phyloP scores from a whole-genome alignment of 2,329 filamentous ascomycete species.

The Ustulina deusta region DNA sequence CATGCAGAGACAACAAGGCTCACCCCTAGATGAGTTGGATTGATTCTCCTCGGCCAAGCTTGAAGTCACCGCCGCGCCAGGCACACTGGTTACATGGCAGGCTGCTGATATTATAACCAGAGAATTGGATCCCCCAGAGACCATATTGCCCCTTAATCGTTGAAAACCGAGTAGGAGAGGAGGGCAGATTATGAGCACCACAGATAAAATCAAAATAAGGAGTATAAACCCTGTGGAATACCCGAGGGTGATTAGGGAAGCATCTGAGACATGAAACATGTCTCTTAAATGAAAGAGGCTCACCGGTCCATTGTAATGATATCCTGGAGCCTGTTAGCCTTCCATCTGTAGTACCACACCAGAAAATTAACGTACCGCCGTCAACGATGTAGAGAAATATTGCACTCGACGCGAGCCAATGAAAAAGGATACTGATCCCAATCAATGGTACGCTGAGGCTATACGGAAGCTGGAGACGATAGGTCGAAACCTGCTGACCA shows the following conservation, averaged over 20 bases:
- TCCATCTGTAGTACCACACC: not conserved
- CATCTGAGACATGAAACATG: too few species aligned
- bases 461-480: slow-evolving; percentile 29
- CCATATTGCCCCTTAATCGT: slow-evolving; percentile 15
- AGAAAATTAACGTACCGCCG: slow-evolving; percentile 30
- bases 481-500: slow-evolving; percentile 22
- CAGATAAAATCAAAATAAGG: not conserved
- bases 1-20: too few species aligned
- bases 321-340: not conserved
- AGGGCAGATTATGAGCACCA: slow-evolving; percentile 1
- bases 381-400: slow-evolving; percentile 11
- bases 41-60: too few species aligned
- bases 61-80: too few species aligned
- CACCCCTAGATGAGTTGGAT: too few species aligned
- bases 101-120: slow-evolving; percentile 18
- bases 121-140: slow-evolving; percentile 9
- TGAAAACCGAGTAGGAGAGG: not conserved
- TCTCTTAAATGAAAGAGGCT: too few species aligned
- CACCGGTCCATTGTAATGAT: not conserved
- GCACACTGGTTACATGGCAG: not conserved
- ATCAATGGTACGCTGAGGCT: slow-evolving; percentile 10
- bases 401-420: slow-evolving; percentile 16
- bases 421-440: not conserved
- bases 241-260: not conserved
- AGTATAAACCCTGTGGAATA: slow-evolving; percentile 8